These are phyloP conservation scores for Elongisporangium prolatum DNA, from an alignment of 352 stramenopile genomes.

Conservation along the genomic window DNA sequence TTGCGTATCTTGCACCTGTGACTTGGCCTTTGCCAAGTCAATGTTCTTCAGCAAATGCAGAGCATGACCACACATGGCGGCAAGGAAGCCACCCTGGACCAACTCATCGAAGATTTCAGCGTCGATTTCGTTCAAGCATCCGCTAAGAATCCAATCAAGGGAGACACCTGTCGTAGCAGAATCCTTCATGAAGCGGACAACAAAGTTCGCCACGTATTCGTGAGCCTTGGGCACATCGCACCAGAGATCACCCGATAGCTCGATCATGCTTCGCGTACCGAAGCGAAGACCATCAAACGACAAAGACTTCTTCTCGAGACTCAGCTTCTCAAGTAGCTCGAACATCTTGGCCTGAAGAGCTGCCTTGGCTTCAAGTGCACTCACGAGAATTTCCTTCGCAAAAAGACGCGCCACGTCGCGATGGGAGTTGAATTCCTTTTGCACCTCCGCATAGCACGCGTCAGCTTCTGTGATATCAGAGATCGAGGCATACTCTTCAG, in stretches of 20 bases:
- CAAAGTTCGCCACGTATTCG: conserved; percentile 64
- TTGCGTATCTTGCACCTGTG: conserved; percentile 47
- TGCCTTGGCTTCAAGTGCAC: conserved; percentile 64
- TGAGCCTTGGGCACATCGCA: conserved; percentile 83
- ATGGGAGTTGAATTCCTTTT: conserved; percentile 65
- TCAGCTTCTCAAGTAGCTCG: conserved; percentile 62
- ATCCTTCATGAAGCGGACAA: conserved; percentile 67
- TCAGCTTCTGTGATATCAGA: conserved; percentile 67
- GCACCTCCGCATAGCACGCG: conserved; percentile 48
- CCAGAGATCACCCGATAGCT: conserved; percentile 59
- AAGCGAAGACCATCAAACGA: conserved; percentile 52
- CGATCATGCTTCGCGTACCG: conserved; percentile 55
- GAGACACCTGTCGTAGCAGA: conserved; percentile 52
- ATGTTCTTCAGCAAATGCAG: conserved; percentile 42
- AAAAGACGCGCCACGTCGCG: conserved; percentile 53
- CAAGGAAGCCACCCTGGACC: conserved; percentile 64
- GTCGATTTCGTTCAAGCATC: conserved; percentile 40
- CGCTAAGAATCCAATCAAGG: conserved; percentile 65
- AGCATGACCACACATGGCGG: conserved; percentile 34
- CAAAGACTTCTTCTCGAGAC: conserved; percentile 51
- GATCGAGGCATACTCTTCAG: conserved; percentile 77
- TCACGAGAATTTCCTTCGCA: conserved; percentile 49
- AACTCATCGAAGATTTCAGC: conserved; percentile 61
- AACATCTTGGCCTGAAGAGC: conserved; percentile 52
- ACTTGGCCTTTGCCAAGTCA: conserved; percentile 39